phyloP scores from a whole-genome alignment of 2,329 filamentous ascomycete genomes.

The Trichoderma guizhouense region DNA sequence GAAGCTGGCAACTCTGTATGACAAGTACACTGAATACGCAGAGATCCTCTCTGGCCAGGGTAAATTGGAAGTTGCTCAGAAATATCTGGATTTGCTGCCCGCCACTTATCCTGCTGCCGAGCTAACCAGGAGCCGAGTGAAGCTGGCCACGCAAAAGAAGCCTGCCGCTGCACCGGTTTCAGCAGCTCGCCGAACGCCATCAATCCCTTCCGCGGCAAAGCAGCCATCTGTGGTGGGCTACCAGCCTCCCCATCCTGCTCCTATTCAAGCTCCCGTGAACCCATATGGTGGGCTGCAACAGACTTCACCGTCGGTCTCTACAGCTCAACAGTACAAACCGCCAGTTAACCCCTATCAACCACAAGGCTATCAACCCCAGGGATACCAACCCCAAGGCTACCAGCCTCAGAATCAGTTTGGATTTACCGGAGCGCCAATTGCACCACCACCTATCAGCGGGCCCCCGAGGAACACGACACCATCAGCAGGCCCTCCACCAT shows the following conservation, averaged over 20 bases:
- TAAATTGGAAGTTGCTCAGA: conserved; percentile 79
- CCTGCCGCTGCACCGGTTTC: conserved; percentile 26
- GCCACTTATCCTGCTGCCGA: conserved; percentile 81
- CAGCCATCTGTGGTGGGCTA: conserved; percentile 43
- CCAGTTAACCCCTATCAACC: conserved; percentile 38
- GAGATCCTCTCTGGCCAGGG: conserved; percentile 91
- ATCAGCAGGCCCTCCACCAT: conserved; percentile 67
- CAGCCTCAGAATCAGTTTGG: conserved; percentile 38
- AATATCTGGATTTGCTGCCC: conserved; percentile 86
- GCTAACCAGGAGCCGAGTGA: conserved; percentile 78
- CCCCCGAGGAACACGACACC: conserved; percentile 57
- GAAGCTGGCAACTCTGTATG: conserved; percentile 85
- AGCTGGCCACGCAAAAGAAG: conserved; percentile 67
- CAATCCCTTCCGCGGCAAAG: conserved; percentile 40
- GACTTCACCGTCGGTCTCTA: conserved; percentile 27
- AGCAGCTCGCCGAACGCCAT: conserved; percentile 29
- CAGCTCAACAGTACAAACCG: conserved; percentile 36
- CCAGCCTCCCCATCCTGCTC: conserved; percentile 44
- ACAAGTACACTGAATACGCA: conserved; percentile 95
- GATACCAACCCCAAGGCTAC: conserved; percentile 24
- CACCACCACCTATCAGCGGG: conserved; percentile 37
- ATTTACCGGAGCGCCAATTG: conserved; percentile 35
- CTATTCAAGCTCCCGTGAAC: conserved; percentile 29
- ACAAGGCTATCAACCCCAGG: conserved; percentile 28
- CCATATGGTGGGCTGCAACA: conserved; percentile 26